Percentiles rank a stretch among this genome's conserved stretches.
Conservation (phyloP, 164 flowering plant species). For the Cinnamomum micranthum region DNA sequence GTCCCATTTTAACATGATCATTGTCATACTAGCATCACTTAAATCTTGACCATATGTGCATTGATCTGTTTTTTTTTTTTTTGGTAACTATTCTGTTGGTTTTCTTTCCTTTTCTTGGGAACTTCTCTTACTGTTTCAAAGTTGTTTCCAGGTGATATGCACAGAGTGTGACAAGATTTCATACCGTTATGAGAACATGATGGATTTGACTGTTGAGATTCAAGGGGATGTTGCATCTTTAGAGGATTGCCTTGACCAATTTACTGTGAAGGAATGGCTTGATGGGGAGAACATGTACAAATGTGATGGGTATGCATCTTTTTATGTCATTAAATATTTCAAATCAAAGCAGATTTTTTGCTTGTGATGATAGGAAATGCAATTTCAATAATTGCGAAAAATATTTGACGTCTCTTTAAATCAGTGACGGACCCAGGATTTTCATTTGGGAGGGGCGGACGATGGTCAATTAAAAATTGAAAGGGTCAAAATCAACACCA, state of each 20-base stretch:
- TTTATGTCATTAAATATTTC: background rate
- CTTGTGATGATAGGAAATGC: background rate
- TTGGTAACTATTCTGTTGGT: background rate
- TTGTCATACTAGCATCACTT: too few relatives aligned
- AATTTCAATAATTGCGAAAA: too few relatives aligned
- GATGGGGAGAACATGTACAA: conserved; percentile 94
- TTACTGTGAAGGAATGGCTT: conserved; percentile 80
- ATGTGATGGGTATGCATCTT: conserved; percentile 73
- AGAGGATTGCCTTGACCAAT: conserved; percentile 87
- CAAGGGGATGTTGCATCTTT: conserved; percentile 83
- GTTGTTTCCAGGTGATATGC: conserved; percentile 65
- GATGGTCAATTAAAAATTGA: too few relatives aligned
- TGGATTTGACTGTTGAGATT: conserved; percentile 97
- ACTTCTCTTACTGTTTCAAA: conserved; percentile 1
- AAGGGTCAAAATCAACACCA: too few relatives aligned
- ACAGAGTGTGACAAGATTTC: conserved; percentile 67
- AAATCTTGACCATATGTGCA: too few relatives aligned
- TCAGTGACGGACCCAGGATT: too few relatives aligned
- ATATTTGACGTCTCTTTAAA: too few relatives aligned
- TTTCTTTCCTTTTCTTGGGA: background rate
- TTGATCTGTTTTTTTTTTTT: too few relatives aligned
- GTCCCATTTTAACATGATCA: too few relatives aligned
- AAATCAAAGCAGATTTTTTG: too few relatives aligned
- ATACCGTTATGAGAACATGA: conserved; percentile 89
- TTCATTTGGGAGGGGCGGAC: too few relatives aligned